A percentile compares a stretch with the other conserved stretches of the same genome.
Evolutionary conservation across 257 asterid genomes (phyloP).

Genomic region (Przewalskia tangutica): DNA sequence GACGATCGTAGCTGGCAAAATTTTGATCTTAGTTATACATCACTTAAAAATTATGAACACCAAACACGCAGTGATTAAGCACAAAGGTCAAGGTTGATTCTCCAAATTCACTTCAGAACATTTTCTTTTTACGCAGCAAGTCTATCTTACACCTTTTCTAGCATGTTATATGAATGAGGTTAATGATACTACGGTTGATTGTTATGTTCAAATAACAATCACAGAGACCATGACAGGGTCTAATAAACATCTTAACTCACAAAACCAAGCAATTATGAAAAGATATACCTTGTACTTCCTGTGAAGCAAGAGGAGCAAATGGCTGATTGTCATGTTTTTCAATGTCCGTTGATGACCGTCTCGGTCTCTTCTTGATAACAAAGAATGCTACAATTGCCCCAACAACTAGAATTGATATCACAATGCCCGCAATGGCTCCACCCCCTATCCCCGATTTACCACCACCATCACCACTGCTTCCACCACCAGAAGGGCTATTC

Average conservation of each 20-base stretch:
- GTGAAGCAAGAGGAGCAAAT: slow-evolving; percentile 59
- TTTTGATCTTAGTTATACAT: background rate
- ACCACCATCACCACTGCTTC: slow-evolving; percentile 27
- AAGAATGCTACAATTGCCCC: slow-evolving; percentile 57
- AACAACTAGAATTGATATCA: slow-evolving; percentile 42
- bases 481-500: slow-evolving; percentile 4
- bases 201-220: background rate
- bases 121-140: background rate
- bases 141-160: background rate
- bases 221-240: background rate
- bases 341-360: slow-evolving; percentile 42
- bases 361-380: slow-evolving; percentile 41
- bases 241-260: background rate
- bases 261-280: background rate
- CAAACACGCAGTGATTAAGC: background rate
- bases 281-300: slow-evolving; percentile 47
- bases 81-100: background rate
- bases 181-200: background rate
- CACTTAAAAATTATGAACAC: background rate
- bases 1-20: background rate
- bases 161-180: background rate
- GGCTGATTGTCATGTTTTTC: slow-evolving; percentile 66
- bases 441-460: slow-evolving; percentile 45
- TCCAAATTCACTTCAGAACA: background rate
- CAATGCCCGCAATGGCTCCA: slow-evolving; percentile 64